Base-by-base conservation (phyloP, 352 stramenopile genomes). In the Phytophthora citrophthora region DNA sequence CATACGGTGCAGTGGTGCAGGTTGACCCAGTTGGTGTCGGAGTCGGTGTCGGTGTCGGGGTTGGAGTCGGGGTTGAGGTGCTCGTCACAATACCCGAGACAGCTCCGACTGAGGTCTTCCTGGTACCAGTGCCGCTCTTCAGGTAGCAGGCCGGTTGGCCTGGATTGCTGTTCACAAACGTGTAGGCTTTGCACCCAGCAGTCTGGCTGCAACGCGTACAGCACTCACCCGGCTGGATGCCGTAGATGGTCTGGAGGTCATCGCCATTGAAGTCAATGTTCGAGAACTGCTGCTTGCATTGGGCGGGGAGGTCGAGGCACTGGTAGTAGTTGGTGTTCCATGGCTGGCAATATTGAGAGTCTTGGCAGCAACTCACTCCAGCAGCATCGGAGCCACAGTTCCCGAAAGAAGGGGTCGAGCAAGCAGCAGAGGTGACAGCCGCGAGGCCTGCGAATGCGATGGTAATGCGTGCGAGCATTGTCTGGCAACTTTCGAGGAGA, bases 121-220 rank as follows among this genome's bases (percentile, higher is more conserved):
- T 36, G 16, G 53, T 62, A 11, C 61, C 59, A 23, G 61, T 61
- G 13, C 55, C 56, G 44, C 54, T 70, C 70, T 78, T 78, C 15
- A 79, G 43, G 55, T 76, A 76, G 54, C 71, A 79, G 3, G 63
- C 71, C 9, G 71, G 50, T 11, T 64, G 47, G 18, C 70, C 70
- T 11, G 70, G 65, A 31, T 79, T 79, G 32, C 46, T 58, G 34
- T 77, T 77, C 12, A 77, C 64, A 41, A 73, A 77, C 3, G 69
- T 77, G 55, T 74, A 77, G 16, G 61, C 66, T 16, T 47, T 39
- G 26, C 66, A 74, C 1, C 62, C 62, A 29, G 53, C 12, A 6
- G 61, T 70, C 43, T 69, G 45, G 11, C 34, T 54, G 34, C 66
- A 74, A 13, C 40, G 51, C 24, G 56, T 41, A 49, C 66, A 74